Evolutionary conservation across 2,329 filamentous ascomycete species (phyloP).

Genomic region (Neofusicoccum sp.): DNA sequence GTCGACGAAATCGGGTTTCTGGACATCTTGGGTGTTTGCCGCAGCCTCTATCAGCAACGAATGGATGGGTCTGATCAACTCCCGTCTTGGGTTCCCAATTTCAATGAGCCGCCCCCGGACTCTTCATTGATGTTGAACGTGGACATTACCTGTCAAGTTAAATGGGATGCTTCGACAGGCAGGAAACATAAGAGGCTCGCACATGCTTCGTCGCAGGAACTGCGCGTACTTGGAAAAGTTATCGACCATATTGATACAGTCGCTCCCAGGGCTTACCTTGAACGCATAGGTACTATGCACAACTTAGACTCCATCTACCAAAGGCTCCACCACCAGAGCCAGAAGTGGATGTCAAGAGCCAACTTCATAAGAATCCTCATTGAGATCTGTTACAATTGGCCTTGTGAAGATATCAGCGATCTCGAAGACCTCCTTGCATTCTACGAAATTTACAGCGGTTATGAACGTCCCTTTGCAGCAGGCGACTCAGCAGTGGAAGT

Average conservation of each 20-base stretch:
- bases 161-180: not conserved
- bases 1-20: not conserved
- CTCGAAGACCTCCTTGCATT: not conserved
- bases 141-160: rapidly evolving
- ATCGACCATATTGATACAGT: not conserved
- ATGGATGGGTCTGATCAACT: not conserved
- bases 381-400: too few relatives aligned
- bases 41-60: not conserved
- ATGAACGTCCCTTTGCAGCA: not conserved
- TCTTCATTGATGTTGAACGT: not conserved
- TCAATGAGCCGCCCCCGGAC: not conserved
- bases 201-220: not conserved
- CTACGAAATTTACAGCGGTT: not conserved
- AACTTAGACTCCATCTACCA: too few relatives aligned
- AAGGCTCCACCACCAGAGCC: too few relatives aligned
- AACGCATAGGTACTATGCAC: too few relatives aligned
- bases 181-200: not conserved
- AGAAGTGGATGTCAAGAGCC: too few relatives aligned
- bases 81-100: not conserved
- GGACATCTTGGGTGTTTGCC: not conserved
- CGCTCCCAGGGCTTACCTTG: too few relatives aligned
- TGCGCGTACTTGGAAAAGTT: not conserved
- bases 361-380: too few relatives aligned
- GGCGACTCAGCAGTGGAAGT: not conserved
- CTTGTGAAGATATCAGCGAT: not conserved